Base-by-base conservation (phyloP, 805 yeast species). In the Wickerhamiella parazyma region DNA sequence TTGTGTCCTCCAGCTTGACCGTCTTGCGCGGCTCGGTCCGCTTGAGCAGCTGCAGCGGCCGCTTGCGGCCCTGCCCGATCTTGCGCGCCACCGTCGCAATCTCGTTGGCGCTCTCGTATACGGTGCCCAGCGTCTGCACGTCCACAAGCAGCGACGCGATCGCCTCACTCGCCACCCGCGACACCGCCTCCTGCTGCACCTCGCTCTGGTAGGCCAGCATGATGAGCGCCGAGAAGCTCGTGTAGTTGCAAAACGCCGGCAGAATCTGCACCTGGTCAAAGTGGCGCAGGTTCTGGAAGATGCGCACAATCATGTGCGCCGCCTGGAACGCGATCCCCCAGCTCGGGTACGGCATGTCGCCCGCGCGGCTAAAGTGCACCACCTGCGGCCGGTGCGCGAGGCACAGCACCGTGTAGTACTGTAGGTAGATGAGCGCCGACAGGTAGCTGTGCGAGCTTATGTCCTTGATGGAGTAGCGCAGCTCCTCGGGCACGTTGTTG, bases 301-400 rank as follows among this genome's bases (percentile, higher is more conserved):
- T 76, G 35, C 72, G 66, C 4, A 81, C 71, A 49, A 81, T 75
- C 75, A 79, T 76, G 53, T 82, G 73, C 1, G 91, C 85, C 1
- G 87, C 82, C 58, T 79, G 84, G 66, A 80, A 80, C 2, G 85
- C 80, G 45, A 80, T 78, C 8, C 86, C 83, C 79, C 83, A 76
- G n/a, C 80, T 73, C 5, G 84, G 83, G 55, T 75, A 76, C 2
- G 68, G 60, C 18, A 38, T 37, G 12, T 40, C 43, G 21, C 26
- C 24, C 17, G 35, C 42, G 22, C 36, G 48, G 36, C 52, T 35
- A 44, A 54, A 45, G 38, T 56, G 49, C 57, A 57, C 50, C 56
- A 51, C 72, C 53, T 79, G 78, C 5, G 84, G 75, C 45, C 86
- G 68, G 55, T 81, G 91, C 22, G 79, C 72, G 50, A 80, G 63